phyloP scores from a whole-genome alignment of 2,329 filamentous ascomycete species.

The Didymellaceae sp. region DNA sequence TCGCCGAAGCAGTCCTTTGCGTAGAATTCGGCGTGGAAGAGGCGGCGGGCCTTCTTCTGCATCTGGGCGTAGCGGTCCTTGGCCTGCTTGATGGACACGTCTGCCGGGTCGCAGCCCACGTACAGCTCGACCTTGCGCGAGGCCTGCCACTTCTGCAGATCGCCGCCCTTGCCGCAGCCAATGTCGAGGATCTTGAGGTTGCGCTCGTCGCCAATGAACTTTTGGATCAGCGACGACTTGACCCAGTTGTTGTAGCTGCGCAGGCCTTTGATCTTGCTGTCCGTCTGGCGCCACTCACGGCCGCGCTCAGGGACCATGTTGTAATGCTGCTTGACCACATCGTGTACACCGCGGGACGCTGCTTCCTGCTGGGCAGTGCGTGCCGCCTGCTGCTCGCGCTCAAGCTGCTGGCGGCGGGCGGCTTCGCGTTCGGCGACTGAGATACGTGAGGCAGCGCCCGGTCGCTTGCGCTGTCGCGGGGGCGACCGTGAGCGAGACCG shows the following conservation, averaged over 20 bases:
- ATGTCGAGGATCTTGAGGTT: constrained; percentile 85
- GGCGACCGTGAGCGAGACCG: constrained; percentile 48
- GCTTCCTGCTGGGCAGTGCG: constrained; percentile 54
- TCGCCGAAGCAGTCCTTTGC: constrained; percentile 93
- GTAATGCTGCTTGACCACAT: constrained; percentile 92
- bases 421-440: constrained; percentile 71
- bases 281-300: constrained; percentile 91
- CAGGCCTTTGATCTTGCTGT: constrained; percentile 93
- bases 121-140: constrained; percentile 90
- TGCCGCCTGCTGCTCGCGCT: constrained; percentile 53
- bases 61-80: constrained; percentile 81
- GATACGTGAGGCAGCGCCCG: constrained; percentile 60
- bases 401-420: constrained; percentile 61
- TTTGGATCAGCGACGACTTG: constrained; percentile 96
- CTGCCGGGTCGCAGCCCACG: constrained; percentile 90
- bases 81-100: constrained; percentile 90
- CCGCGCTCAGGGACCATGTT: constrained; percentile 94
- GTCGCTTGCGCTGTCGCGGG: constrained; percentile 72
- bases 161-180: constrained; percentile 95
- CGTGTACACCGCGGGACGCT: constrained; percentile 69
- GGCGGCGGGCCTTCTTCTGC: constrained; percentile 62
- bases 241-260: constrained; percentile 98
- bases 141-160: constrained; percentile 94
- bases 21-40: constrained; percentile 87
- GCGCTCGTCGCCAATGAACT: constrained; percentile 67